A percentile compares a stretch with the other conserved stretches of the same genome.
These are phyloP conservation scores for Lactifluus pinguis DNA, from an alignment of 768 basidiomycete genomes.

Conservation along the genomic window DNA sequence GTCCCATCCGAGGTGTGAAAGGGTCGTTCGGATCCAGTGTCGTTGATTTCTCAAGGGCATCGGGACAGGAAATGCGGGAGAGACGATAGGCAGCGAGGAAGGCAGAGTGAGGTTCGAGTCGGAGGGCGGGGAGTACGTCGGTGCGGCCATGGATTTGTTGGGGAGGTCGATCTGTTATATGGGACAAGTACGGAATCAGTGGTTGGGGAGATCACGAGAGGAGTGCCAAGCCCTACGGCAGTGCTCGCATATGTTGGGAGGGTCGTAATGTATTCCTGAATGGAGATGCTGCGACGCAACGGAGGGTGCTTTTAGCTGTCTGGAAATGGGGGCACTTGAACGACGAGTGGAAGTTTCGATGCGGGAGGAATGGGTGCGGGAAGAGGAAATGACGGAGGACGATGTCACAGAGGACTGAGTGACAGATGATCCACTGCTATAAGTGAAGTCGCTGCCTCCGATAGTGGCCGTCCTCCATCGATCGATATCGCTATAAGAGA, in stretches of 20 bases:
- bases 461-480: slow-evolving; percentile 4
- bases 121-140: slow-evolving; percentile 19
- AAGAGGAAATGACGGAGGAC: slow-evolving; percentile 10
- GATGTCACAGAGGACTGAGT: slow-evolving; percentile 5
- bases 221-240: slow-evolving; percentile 1
- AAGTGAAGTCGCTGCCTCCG: slow-evolving; percentile 12
- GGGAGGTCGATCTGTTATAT: slow-evolving; percentile 9
- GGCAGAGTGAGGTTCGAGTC: slow-evolving; percentile 18
- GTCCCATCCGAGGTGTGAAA: neutral
- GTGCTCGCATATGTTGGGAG: slow-evolving; percentile 8
- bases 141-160: slow-evolving; percentile 19
- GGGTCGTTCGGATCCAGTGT: slow-evolving; percentile 5
- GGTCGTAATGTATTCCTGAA: slow-evolving; percentile 1
- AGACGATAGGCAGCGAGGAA: slow-evolving; percentile 19
- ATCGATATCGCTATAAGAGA: slow-evolving; percentile 14
- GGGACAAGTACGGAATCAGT: neutral
- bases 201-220: neutral
- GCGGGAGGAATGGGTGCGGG: slow-evolving; percentile 7
- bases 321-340: neutral
- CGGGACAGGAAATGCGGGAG: slow-evolving; percentile 13
- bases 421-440: slow-evolving; percentile 16
- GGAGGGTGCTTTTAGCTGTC: neutral
- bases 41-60: slow-evolving; percentile 6
- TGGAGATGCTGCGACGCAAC: neutral
- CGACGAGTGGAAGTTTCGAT: neutral